Base-by-base conservation (phyloP, 1,139 yeast genomes). In the Pichia sorboxylosa region DNA sequence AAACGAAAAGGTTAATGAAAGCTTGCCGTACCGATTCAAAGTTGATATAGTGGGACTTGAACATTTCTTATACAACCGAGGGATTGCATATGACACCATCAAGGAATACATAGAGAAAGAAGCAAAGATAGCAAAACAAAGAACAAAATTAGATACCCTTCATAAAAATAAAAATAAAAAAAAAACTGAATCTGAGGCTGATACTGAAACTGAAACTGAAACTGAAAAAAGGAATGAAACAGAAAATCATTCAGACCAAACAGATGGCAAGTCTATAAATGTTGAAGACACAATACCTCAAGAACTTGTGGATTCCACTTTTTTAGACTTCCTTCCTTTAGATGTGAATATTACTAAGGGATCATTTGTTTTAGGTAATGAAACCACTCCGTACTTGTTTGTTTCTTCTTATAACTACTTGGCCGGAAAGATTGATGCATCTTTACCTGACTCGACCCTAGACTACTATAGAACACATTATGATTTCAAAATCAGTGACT, bases 291-390 rank as follows among this genome's bases (percentile, higher is more conserved):
- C 16, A 24, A 11, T 13, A n/a, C 3, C 20, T 15, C 22, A 17
- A n/a, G 42, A 39, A 29, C 27, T 35, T 6, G 31, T 40, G 35
- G 34, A 34, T 17, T 32, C 39, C 6, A 29, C 29, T 10, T 32
- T 45, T 17, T 33, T 49, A 11, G 36, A 39, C 17, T 58, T 81
- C n/a, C 30, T 52, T 6, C 59, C 59, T 2, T 33, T 54, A 13
- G 38, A 43, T 3, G 16, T 54, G 2, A 35, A 38, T 10, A 39
- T 54, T 6, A 67, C 64, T 30, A 77, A 72, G 36, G 87, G 90
- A 1, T 80, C 94, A 0, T 38, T 83, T 23, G 77, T 84, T 1
- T 48, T 84, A 23, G 98, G 98, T 6, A 87, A 85, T 53, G 62
- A 69, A 35, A 65, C 72, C 10, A 84, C 95, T 0, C 81, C 93